phyloP scores from a whole-genome alignment of 1,284 basidiomycete species.

The Tremellales sp. region DNA sequence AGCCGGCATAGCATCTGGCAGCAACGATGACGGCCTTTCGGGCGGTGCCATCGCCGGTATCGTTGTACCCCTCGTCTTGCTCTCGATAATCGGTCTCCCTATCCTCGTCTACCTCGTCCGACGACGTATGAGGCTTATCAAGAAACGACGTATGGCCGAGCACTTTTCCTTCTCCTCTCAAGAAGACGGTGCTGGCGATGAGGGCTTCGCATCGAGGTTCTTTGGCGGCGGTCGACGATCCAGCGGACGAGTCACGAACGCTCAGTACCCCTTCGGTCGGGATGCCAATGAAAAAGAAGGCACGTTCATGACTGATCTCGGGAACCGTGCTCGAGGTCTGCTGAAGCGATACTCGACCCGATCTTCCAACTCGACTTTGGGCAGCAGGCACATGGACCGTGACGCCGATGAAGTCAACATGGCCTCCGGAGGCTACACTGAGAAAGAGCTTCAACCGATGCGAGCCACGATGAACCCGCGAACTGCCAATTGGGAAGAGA shows the following conservation, averaged over 20 bases:
- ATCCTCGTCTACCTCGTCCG: slow-evolving; percentile 36
- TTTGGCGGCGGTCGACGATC: slow-evolving; percentile 3
- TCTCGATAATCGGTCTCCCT: slow-evolving; percentile 30
- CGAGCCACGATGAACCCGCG: not conserved
- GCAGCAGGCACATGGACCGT: not conserved
- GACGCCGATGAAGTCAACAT: not conserved
- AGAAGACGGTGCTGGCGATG: slow-evolving; percentile 37
- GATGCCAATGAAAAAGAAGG: slow-evolving; percentile 37
- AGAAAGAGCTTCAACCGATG: slow-evolving; percentile 15
- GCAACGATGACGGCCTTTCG: slow-evolving; percentile 8
- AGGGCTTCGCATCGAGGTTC: too few species aligned
- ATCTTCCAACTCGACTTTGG: not conserved
- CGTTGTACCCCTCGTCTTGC: slow-evolving; percentile 38
- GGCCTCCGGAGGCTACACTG: slow-evolving; percentile 13
- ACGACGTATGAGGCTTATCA: slow-evolving; percentile 34
- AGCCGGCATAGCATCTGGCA: slow-evolving; percentile 3
- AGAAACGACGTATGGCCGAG: slow-evolving; percentile 43
- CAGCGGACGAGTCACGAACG: slow-evolving; percentile 14
- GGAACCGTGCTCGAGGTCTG: slow-evolving; percentile 6
- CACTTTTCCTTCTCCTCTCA: slow-evolving; percentile 46
- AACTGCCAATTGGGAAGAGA: slow-evolving; percentile 45
- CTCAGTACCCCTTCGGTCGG: slow-evolving; percentile 31
- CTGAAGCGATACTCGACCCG: slow-evolving; percentile 14
- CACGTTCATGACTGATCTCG: slow-evolving; percentile 22
- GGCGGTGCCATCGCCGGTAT: slow-evolving; percentile 33